Evolutionary conservation across 163 green algal genomes (phyloP).

Genomic region (Volvox carteri): DNA sequence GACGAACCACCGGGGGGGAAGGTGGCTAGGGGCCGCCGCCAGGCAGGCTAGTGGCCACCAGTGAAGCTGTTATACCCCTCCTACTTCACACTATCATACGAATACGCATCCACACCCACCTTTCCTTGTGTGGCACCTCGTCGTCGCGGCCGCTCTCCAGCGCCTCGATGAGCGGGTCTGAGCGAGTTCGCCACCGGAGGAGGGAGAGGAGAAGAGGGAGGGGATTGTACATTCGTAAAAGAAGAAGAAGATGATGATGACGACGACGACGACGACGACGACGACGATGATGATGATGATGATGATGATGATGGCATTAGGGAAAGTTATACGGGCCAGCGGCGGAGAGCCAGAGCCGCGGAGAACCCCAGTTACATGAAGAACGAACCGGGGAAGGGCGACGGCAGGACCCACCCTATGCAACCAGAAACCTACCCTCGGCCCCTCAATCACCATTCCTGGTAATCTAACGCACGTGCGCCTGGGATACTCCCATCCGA

Average conservation of each 20-base stretch:
- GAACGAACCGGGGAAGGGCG: too few relatives aligned
- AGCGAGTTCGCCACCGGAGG: too few relatives aligned
- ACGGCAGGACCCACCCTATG: too few relatives aligned
- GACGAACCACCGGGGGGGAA: background rate
- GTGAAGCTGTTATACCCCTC: background rate
- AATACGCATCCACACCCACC: background rate
- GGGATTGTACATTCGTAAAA: background rate
- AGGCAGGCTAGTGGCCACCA: too few relatives aligned
- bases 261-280: background rate
- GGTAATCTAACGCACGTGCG: too few relatives aligned
- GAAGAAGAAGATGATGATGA: background rate
- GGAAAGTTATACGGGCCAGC: too few relatives aligned
- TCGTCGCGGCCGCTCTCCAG: constrained; percentile 47
- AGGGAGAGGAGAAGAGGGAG: background rate
- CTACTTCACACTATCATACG: background rate
- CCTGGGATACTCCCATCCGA: too few relatives aligned
- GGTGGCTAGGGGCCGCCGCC: background rate
- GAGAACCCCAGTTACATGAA: too few relatives aligned
- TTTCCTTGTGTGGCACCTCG: constrained; percentile 10
- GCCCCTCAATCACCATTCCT: too few relatives aligned
- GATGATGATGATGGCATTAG: background rate
- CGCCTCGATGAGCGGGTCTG: constrained; percentile 59
- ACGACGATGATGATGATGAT: background rate
- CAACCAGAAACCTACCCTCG: too few relatives aligned
- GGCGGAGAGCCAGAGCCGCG: too few relatives aligned